Evolutionary conservation across 371 early-diverging fungal genomes (phyloP).

Genomic region (Dichotomocladium elegans): DNA sequence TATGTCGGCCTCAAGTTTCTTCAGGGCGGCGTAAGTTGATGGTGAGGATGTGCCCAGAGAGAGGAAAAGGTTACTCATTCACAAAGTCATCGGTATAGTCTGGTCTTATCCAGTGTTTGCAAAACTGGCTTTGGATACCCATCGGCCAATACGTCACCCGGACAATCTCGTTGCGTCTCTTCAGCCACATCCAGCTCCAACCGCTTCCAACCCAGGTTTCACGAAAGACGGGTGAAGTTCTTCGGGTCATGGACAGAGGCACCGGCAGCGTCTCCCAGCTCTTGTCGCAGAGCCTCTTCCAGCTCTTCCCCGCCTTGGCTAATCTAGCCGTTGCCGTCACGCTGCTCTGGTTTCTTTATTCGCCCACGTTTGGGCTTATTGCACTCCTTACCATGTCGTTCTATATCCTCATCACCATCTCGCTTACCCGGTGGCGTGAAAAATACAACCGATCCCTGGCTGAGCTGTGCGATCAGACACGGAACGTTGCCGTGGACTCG

Average conservation of each 20-base stretch:
- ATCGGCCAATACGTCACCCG: conserved; percentile 85
- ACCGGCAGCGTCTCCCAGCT: conserved; percentile 74
- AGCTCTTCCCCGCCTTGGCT: conserved; percentile 81
- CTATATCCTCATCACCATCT: conserved; percentile 78
- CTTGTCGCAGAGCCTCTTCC: conserved; percentile 79
- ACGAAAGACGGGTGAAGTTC: conserved; percentile 89
- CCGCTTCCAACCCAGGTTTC: conserved; percentile 83
- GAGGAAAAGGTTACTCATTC: neutral
- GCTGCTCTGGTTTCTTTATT: conserved; percentile 68
- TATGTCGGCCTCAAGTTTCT: conserved; percentile 72
- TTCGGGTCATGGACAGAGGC: conserved; percentile 87
- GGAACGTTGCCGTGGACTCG: conserved; percentile 83
- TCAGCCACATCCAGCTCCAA: conserved; percentile 80
- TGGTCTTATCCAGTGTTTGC: conserved; percentile 74
- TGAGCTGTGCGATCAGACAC: conserved; percentile 69
- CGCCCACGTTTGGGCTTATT: conserved; percentile 74
- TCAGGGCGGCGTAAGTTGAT: conserved; percentile 56
- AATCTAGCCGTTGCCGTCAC: conserved; percentile 80
- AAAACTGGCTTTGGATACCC: conserved; percentile 86
- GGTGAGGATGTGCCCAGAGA: neutral
- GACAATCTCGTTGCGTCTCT: conserved; percentile 78
- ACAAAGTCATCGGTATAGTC: no score
- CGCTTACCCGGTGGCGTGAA: conserved; percentile 89
- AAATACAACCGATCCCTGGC: conserved; percentile 73
- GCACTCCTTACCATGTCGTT: conserved; percentile 82